phyloP scores from a whole-genome alignment of 768 basidiomycete genomes.

The Boletus pseudopeckii region DNA sequence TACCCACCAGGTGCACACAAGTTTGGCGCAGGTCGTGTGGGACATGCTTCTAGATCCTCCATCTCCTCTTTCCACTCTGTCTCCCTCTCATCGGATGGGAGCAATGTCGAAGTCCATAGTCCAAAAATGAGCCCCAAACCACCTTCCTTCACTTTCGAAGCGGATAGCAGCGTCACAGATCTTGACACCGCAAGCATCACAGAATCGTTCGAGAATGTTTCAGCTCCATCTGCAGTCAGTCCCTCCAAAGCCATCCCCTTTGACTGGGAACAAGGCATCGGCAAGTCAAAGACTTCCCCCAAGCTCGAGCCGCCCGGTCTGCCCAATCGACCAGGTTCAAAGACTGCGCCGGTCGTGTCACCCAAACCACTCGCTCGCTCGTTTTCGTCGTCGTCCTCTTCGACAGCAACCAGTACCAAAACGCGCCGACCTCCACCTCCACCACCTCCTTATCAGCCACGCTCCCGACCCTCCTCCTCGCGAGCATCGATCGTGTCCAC shows the following conservation, averaged over 20 bases:
- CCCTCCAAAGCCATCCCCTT: slow-evolving; percentile 45
- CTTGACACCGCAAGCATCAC: slow-evolving; percentile 55
- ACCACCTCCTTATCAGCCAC: slow-evolving; percentile 33
- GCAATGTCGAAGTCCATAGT: slow-evolving; percentile 21
- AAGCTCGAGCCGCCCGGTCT: slow-evolving; percentile 42
- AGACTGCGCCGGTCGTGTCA: slow-evolving; percentile 17
- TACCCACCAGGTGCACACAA: slow-evolving; percentile 45
- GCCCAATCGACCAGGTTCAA: slow-evolving; percentile 42
- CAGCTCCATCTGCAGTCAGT: slow-evolving; percentile 50
- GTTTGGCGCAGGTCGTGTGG: slow-evolving; percentile 32
- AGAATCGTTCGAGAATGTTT: slow-evolving; percentile 72
- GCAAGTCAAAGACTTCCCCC: slow-evolving; percentile 29
- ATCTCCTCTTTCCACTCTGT: slow-evolving; percentile 83
- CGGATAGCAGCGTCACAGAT: slow-evolving; percentile 36
- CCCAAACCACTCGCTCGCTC: slow-evolving; percentile 32
- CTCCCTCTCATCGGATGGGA: slow-evolving; percentile 67
- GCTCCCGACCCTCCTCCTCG: slow-evolving; percentile 32
- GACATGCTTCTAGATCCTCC: slow-evolving; percentile 64
- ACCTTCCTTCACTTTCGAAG: slow-evolving; percentile 47
- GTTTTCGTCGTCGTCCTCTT: slow-evolving; percentile 35
- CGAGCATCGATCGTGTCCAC: slow-evolving; percentile 37
- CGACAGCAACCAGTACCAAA: slow-evolving; percentile 35
- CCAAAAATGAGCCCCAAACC: slow-evolving; percentile 30
- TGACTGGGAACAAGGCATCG: slow-evolving; percentile 51
- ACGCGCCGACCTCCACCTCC: slow-evolving; percentile 38